Percentiles rank a stretch among this genome's conserved stretches.
Conservation (phyloP, 2,329 filamentous ascomycete genomes). For the Lecanicillium sp. region DNA sequence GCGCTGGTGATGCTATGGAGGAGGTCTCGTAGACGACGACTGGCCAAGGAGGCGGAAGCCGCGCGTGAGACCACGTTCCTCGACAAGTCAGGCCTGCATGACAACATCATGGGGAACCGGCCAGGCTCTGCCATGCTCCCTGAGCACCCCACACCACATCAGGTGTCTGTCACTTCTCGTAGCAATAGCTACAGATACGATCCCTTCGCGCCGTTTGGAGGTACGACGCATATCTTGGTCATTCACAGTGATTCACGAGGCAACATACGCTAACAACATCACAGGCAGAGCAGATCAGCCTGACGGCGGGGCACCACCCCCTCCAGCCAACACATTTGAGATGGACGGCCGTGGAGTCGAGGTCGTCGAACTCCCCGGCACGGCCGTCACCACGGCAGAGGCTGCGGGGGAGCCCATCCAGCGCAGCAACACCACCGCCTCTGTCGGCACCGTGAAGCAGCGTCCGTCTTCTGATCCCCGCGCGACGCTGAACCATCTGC, state of each 20-base stretch:
- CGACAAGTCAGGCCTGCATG: slow-evolving; percentile 6
- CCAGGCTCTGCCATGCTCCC: slow-evolving; percentile 1
- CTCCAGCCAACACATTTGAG: slow-evolving; percentile 28
- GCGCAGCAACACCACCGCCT: background rate
- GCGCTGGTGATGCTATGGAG: slow-evolving; percentile 20
- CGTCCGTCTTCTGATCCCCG: slow-evolving; percentile 23
- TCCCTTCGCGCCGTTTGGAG: slow-evolving; percentile 40
- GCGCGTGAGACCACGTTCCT: background rate
- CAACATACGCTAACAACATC: background rate
- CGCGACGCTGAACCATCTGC: slow-evolving; percentile 29
- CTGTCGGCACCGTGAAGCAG: slow-evolving; percentile 6
- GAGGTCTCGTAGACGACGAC: background rate
- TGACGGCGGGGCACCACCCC: slow-evolving; percentile 21
- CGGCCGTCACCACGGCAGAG: slow-evolving; percentile 16
- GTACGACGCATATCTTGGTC: slow-evolving; percentile 23
- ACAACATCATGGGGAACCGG: slow-evolving; percentile 7
- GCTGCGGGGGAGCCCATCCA: slow-evolving; percentile 8
- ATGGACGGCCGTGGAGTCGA: slow-evolving; percentile 30
- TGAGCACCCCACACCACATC: slow-evolving; percentile 1
- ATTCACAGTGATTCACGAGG: background rate
- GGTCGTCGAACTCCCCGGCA: slow-evolving; percentile 29
- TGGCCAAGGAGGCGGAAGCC: background rate
- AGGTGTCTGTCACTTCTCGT: background rate
- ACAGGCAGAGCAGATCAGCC: slow-evolving; percentile 30
- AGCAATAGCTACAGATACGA: slow-evolving; percentile 20